A percentile compares a stretch with the other conserved stretches of the same genome.
These are phyloP conservation scores for Datura wrightii DNA, from an alignment of 257 asterid genomes.

Conservation along the genomic window DNA sequence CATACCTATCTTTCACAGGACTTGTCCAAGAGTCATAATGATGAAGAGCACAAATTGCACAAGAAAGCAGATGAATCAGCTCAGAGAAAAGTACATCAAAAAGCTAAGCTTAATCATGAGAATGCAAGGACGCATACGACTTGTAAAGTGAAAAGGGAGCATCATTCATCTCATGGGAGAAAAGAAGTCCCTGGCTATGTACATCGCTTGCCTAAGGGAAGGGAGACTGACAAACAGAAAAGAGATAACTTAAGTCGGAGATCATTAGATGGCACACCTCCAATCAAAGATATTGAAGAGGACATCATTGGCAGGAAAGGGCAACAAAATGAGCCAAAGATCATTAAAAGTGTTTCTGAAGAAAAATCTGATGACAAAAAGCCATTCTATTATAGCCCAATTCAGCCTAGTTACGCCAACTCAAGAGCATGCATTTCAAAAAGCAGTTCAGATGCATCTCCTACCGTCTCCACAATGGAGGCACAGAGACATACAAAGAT, in stretches of 20 bases:
- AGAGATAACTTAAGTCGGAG: background rate
- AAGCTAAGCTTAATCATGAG: background rate
- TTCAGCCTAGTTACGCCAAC: slow-evolving; percentile 61
- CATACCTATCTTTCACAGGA: slow-evolving; percentile 40
- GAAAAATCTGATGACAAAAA: slow-evolving; percentile 42
- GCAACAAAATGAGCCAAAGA: background rate
- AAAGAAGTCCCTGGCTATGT: slow-evolving; percentile 18
- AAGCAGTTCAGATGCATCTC: background rate
- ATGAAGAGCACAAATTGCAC: background rate
- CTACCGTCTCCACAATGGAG: background rate
- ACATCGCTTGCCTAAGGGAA: slow-evolving; percentile 12
- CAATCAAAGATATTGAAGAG: background rate
- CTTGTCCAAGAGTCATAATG: slow-evolving; percentile 27
- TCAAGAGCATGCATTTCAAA: slow-evolving; percentile 30
- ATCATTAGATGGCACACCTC: background rate
- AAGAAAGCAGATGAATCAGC: slow-evolving; percentile 31
- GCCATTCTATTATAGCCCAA: slow-evolving; percentile 31
- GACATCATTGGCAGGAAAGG: background rate
- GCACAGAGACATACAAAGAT: slow-evolving; percentile 1
- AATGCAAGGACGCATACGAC: background rate
- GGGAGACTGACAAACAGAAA: slow-evolving; percentile 11
- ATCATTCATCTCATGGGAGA: slow-evolving; percentile 7
- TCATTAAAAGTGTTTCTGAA: slow-evolving; percentile 25
- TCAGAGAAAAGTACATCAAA: slow-evolving; percentile 33
- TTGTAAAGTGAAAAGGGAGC: background rate